Evolutionary conservation across 1,284 basidiomycete species (phyloP), one percentile per base, ranked within the genome.

Genomic region (Irpex sp.): DNA sequence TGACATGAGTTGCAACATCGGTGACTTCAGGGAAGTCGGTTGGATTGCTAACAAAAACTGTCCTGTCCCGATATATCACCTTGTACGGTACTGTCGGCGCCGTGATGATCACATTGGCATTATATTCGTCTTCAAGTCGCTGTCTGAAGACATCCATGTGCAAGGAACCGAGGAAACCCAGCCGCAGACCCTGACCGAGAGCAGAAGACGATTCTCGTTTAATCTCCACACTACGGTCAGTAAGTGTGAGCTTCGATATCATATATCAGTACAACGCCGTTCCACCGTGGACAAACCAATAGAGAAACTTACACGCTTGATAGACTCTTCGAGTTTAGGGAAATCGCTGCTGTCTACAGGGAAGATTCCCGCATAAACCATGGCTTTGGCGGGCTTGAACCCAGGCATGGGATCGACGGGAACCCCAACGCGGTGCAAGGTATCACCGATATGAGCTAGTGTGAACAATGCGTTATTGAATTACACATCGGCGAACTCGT

Each of bases 121-220:
- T 88, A 70, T 98, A 96, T 74, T 99, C 97, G 73, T 99, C 97
- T 75, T 98, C 97, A 5, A 99, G 82, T 11, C 97, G 85, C 74
- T 99, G 97, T 36, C 95, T 87, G 74, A 97, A 96, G 49, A 97
- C 94, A 69, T 99, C 97, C 90, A 99, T 95, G 74, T 99, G 97
- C 63, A 99, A 78, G 1, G 95, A 94, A 0, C 97, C 97, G 8
- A 99, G 83, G 75, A 99, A 98, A 0, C 97, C 97, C 5, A 99
- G 84, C 53, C 97, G 87, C 74, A 90, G 95, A 6, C 97, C 97
- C 77, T 98, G 97, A 1, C 97, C 97, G 4, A 99, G 83, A 8
- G 97, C 97, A 13, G 91, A 87, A 1, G 96, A 98, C 0, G 94
- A 93, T 75, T 99, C 97, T 57, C 93, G 83, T 69, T 94, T 91